Conservation (phyloP, 257 asterid genomes). For the Thymus mandschuricus region DNA sequence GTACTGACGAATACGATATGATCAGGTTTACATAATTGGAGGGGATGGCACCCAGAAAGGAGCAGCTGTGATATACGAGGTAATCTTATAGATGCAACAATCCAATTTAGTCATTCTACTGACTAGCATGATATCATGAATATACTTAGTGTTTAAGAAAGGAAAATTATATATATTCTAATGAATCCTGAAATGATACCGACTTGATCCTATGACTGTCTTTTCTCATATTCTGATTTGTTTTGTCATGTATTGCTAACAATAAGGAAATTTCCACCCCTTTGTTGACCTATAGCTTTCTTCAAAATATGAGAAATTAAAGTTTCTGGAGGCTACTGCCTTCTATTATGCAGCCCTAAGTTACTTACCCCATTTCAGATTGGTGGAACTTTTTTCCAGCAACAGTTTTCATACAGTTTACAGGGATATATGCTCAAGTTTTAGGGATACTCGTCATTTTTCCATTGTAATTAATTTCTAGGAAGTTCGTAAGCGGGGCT, state of each 20-base stretch:
- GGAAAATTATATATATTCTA: not conserved
- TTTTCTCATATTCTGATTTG: not conserved
- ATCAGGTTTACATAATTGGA: constrained; percentile 91
- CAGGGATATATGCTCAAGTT: not conserved
- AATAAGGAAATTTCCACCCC: not conserved
- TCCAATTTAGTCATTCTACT: not conserved
- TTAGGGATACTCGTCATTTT: constrained; percentile 24
- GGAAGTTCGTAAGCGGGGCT: constrained; percentile 88
- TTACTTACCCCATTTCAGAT: not conserved
- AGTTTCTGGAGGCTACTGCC: constrained; percentile 12
- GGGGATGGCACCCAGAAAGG: constrained; percentile 97
- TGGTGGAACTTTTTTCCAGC: constrained; percentile 6
- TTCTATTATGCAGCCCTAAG: constrained; percentile 10
- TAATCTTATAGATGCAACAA: constrained; percentile 29
- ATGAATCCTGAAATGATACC: constrained; percentile 18
- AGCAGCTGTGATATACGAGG: constrained; percentile 87
- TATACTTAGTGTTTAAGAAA: not conserved
- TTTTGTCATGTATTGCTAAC: not conserved
- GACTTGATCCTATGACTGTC: constrained; percentile 17
- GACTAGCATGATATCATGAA: constrained; percentile 12
- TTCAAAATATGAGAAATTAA: not conserved
- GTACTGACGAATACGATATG: constrained; percentile 36
- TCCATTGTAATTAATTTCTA: constrained; percentile 38
- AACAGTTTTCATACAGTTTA: not conserved
- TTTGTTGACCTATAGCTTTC: not conserved